Conservation (phyloP, 2,329 filamentous ascomycete genomes). For the Pezicula carpinea region DNA sequence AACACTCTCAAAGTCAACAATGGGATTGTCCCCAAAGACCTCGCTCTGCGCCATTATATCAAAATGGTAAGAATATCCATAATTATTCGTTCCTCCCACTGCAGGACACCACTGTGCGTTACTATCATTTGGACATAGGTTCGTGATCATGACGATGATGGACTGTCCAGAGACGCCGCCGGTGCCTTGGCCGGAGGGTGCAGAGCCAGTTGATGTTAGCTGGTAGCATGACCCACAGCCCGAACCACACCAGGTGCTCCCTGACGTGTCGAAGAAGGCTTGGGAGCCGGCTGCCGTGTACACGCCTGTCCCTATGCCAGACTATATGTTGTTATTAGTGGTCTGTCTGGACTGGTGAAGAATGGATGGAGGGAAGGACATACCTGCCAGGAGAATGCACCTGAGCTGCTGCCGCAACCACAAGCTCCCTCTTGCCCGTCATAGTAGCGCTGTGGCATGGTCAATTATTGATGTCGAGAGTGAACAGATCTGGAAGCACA, state of each 20-base stretch:
- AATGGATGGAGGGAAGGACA: constrained; percentile 1
- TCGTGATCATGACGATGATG: constrained; percentile 30
- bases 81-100: constrained; percentile 27
- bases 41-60: constrained; percentile 31
- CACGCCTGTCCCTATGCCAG: constrained; percentile 6
- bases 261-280: constrained; percentile 15
- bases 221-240: constrained; percentile 27
- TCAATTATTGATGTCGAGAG: neutral
- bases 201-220: constrained; percentile 24
- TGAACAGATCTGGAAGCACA: neutral
- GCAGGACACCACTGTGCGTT: constrained; percentile 32
- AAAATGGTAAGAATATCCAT: constrained; percentile 33
- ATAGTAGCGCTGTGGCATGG: constrained; percentile 25
- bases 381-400: constrained; percentile 27
- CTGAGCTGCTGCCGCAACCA: constrained; percentile 25
- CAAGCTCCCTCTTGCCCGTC: constrained; percentile 29
- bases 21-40: constrained; percentile 30
- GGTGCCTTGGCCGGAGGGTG: constrained; percentile 18
- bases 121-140: constrained; percentile 31
- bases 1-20: constrained; percentile 30
- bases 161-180: constrained; percentile 19
- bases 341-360: neutral
- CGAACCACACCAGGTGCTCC: constrained; percentile 23
- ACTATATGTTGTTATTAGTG: neutral
- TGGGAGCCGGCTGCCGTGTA: constrained; percentile 26